These are phyloP conservation scores for Melampsora larici-populina DNA, from an alignment of 1,284 basidiomycete species.

Conservation along the genomic window DNA sequence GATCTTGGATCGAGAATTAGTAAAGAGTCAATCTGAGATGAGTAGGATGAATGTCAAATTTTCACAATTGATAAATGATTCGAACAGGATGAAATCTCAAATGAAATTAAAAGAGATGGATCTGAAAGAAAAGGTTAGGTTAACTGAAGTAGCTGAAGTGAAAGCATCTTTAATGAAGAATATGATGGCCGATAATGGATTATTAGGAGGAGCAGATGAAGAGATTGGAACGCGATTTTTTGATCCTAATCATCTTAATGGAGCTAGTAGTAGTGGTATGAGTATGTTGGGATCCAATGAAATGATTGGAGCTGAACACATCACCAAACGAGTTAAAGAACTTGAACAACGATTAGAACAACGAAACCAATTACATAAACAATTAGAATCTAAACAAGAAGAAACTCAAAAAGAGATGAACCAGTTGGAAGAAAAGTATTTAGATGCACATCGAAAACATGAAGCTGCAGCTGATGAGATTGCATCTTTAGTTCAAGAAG, in stretches of 20 bases:
- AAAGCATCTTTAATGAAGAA: slow-evolving; percentile 77
- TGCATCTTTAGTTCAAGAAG: slow-evolving; percentile 71
- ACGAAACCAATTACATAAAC: slow-evolving; percentile 7
- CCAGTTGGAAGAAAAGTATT: slow-evolving; percentile 61
- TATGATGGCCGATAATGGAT: slow-evolving; percentile 82
- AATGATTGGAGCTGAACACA: slow-evolving; percentile 63
- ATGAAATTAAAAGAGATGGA: slow-evolving; percentile 67
- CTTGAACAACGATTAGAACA: slow-evolving; percentile 17
- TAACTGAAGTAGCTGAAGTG: slow-evolving; percentile 69
- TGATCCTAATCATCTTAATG: slow-evolving; percentile 50
- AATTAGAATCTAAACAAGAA: slow-evolving; percentile 19
- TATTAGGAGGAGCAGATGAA: slow-evolving; percentile 66
- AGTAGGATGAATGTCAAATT: slow-evolving; percentile 74
- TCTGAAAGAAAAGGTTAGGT: slow-evolving; percentile 65
- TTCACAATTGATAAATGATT: slow-evolving; percentile 67
- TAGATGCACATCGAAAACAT: slow-evolving; percentile 33
- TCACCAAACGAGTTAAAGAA: slow-evolving; percentile 13
- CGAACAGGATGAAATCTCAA: slow-evolving; percentile 63
- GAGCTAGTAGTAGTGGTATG: slow-evolving; percentile 34
- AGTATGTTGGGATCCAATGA: slow-evolving; percentile 58
- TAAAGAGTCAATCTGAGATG: slow-evolving; percentile 71
- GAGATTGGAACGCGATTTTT: slow-evolving; percentile 56
- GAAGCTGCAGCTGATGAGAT: slow-evolving; percentile 42
- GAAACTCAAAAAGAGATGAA: slow-evolving; percentile 66
- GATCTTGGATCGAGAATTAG: slow-evolving; percentile 68